Evolutionary conservation across 345 rosid species (phyloP).

Genomic region (Pugionium cornutum): DNA sequence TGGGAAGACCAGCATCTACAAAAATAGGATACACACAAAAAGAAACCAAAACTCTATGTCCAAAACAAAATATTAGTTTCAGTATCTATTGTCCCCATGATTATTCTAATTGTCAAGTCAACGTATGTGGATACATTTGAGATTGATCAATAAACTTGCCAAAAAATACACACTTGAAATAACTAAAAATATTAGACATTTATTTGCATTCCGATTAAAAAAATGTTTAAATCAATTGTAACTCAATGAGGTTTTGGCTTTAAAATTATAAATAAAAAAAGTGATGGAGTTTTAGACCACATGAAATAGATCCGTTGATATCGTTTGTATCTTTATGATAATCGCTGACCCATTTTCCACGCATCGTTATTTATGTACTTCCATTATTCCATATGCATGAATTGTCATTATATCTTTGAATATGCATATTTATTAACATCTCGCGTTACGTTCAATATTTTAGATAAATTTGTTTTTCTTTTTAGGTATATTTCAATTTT

Average conservation of each 20-base stretch:
- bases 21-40: background rate
- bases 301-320: constrained; percentile 41
- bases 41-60: constrained; percentile 1
- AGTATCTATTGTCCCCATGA: background rate
- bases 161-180: no score
- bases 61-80: no score
- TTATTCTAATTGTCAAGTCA: no score
- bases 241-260: no score
- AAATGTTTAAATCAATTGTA: no score
- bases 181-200: no score
- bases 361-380: constrained; percentile 30
- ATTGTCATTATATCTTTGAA: constrained; percentile 16
- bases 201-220: no score
- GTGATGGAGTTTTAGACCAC: constrained; percentile 30
- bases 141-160: no score
- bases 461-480: constrained; percentile 1
- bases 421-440: constrained; percentile 16
- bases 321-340: constrained; percentile 40
- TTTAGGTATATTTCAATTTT: background rate
- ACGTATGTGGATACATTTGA: no score
- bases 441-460: constrained; percentile 6
- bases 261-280: no score
- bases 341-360: constrained; percentile 35
- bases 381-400: constrained; percentile 24
- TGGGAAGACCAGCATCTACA: constrained; percentile 26